Percentiles rank a stretch among this genome's conserved stretches.
These are phyloP conservation scores for Setaria italica DNA, from an alignment of 202 grass and related monocot species.

Conservation along the genomic window DNA sequence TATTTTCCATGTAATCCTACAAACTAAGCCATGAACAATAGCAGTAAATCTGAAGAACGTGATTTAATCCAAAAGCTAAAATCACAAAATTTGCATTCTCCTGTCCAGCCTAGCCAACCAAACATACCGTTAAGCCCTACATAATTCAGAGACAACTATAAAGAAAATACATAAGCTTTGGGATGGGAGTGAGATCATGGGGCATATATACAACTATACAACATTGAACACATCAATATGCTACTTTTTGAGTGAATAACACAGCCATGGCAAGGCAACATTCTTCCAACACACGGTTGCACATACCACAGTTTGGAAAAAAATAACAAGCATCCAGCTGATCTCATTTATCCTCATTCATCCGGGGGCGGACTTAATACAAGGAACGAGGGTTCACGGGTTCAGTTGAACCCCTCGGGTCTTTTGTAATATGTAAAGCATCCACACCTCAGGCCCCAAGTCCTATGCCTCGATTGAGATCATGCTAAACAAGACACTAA, in stretches of 20 bases:
- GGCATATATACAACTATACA: neutral
- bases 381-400: neutral
- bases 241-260: too few species aligned
- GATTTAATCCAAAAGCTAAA: neutral
- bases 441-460: neutral
- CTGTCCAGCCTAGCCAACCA: neutral
- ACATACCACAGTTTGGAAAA: neutral
- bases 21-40: conserved; percentile 14
- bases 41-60: conserved; percentile 6
- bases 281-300: neutral
- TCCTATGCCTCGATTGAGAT: too few species aligned
- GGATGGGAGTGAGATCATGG: neutral
- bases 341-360: neutral
- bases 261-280: neutral
- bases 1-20: neutral
- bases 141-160: neutral
- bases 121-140: neutral
- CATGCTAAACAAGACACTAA: too few species aligned
- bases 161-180: neutral
- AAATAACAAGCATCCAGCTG: neutral
- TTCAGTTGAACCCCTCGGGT: neutral
- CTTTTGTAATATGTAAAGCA: neutral
- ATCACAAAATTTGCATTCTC: neutral
- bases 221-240: neutral
- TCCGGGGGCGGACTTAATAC: neutral